Base-by-base conservation (phyloP, 768 basidiomycete genomes). In the Calocera cornea region DNA sequence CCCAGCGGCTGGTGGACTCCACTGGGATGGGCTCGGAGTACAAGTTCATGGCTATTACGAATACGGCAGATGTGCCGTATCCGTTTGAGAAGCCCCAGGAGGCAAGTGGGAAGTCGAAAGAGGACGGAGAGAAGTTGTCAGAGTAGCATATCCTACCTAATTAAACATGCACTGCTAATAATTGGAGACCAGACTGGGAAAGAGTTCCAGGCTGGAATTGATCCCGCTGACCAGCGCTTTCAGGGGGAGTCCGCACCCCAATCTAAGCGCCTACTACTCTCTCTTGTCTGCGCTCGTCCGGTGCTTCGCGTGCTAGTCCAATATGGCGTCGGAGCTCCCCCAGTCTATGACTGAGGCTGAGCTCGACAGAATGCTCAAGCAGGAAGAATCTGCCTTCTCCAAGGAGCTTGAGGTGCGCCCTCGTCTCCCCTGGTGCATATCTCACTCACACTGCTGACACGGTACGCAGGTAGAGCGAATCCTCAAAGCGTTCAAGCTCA, bases 401-500 rank as follows among this genome's bases (percentile, higher is more conserved):
- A 83, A 92, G 33, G 92, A 93, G 76, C 78, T 91, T 29, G 91
- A 93, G 75, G 90, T 93, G 14, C 50, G 67, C 44, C 27, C 12
- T 27, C 24, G 27, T 65, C 31, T 12, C 47, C n/a, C 22, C 31
- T 41, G 31, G 38, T 33, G 29, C 41, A 68, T 65, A 29, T 36
- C 40, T 24, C 64, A 54, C 22, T 19, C 31, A 16, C 29, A 10
- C 19, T 31, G 34, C 41, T 65, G 3, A 36, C 27, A 17, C 24
- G 24, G 16, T 19, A 24, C 65, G 7, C 67, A 77, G 77, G 78
- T 79, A 31, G 92, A 95, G 67, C 86, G 97, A 29, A 92, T 99
- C 70, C 79, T 98, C 64, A 89, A 87, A 72, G 88, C 95, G 0
- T 98, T 99, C 84, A 98, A 93, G 77, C 83, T 98, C 72, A 99